These are phyloP conservation scores for Monosporozyma servazzii DNA, from an alignment of 805 yeast species.

Conservation along the genomic window DNA sequence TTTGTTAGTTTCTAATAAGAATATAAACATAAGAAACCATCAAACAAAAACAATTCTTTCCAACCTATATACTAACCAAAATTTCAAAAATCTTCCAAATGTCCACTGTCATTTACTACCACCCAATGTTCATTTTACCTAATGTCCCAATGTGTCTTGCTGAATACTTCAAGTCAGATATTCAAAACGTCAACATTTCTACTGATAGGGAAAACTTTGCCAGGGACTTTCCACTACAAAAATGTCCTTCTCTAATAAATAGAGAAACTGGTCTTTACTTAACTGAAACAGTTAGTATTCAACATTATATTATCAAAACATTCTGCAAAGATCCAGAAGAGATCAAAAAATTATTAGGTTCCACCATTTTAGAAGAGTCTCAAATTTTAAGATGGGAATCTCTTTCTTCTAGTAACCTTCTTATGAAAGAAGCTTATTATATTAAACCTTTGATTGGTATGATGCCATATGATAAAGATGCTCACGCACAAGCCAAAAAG, in stretches of 20 bases:
- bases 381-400: conserved; percentile 66
- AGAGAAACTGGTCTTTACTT: conserved; percentile 59
- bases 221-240: conserved; percentile 51
- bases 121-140: conserved; percentile 38
- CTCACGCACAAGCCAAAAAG: conserved; percentile 36
- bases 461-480: conserved; percentile 65
- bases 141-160: conserved; percentile 37
- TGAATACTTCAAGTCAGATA: conserved; percentile 51
- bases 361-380: conserved; percentile 29
- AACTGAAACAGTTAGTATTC: conserved; percentile 56
- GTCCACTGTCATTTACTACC: conserved; percentile 32
- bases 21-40: too few relatives aligned
- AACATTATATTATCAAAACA: conserved; percentile 38
- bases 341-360: conserved; percentile 46
- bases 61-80: neutral
- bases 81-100: conserved; percentile 25
- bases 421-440: conserved; percentile 37
- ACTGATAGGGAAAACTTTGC: conserved; percentile 24
- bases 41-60: neutral
- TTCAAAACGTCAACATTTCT: conserved; percentile 36
- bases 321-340: conserved; percentile 27
- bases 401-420: conserved; percentile 57
- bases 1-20: too few relatives aligned
- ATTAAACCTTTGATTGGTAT: conserved; percentile 51
- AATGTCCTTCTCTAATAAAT: conserved; percentile 60